Evolutionary conservation across 441 rosid genomes (phyloP).

Genomic region (Manihot esculenta): DNA sequence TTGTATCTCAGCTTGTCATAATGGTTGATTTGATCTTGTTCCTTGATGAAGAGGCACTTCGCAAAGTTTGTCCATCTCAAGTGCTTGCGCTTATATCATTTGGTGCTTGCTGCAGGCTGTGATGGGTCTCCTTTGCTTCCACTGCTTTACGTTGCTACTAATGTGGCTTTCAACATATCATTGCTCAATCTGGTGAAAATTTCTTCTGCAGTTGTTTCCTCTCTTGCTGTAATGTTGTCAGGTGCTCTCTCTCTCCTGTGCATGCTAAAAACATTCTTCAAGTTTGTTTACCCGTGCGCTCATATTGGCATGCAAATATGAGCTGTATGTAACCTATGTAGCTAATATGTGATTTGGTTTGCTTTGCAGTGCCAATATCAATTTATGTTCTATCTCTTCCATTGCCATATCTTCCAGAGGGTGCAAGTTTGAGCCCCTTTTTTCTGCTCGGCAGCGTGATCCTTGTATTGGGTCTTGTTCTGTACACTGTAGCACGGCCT

Average conservation of each 20-base stretch:
- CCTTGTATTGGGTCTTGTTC: slow-evolving; percentile 62
- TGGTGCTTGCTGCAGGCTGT: slow-evolving; percentile 47
- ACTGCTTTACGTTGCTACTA: slow-evolving; percentile 58
- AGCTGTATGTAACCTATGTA: neutral
- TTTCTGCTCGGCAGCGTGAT: slow-evolving; percentile 51
- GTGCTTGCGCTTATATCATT: neutral
- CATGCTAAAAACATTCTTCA: too few relatives aligned
- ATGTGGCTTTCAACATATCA: slow-evolving; percentile 76
- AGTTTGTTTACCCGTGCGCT: neutral
- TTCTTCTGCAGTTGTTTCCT: slow-evolving; percentile 74
- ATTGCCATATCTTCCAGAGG: slow-evolving; percentile 74
- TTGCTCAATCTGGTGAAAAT: slow-evolving; percentile 62
- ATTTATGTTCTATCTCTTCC: slow-evolving; percentile 70
- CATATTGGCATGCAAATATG: neutral
- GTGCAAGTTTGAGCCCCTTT: slow-evolving; percentile 67
- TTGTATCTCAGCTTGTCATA: too few relatives aligned
- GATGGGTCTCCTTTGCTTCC: slow-evolving; percentile 82
- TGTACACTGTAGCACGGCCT: slow-evolving; percentile 51
- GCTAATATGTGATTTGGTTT: slow-evolving; percentile 17
- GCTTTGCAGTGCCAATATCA: slow-evolving; percentile 60
- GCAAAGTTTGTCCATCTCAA: neutral
- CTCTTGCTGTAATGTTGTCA: slow-evolving; percentile 64
- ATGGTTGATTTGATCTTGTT: neutral
- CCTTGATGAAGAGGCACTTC: neutral
- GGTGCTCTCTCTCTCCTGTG: slow-evolving; percentile 45